phyloP scores from a whole-genome alignment of 352 stramenopile species.

The Phytophthora tentaculata region DNA sequence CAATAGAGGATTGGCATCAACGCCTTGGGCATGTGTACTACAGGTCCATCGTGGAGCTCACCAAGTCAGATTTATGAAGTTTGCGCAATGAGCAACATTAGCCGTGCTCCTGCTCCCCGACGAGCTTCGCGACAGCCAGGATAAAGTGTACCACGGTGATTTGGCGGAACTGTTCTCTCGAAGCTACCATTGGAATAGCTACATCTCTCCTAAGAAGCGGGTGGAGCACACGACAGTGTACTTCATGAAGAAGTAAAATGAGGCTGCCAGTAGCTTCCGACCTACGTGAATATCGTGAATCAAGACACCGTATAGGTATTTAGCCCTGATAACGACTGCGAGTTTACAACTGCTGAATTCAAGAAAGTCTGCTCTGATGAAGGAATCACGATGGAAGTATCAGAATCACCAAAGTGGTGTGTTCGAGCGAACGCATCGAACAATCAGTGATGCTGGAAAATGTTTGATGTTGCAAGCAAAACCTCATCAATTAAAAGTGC shows the following conservation, averaged over 20 bases:
- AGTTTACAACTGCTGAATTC: not conserved
- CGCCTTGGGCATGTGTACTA: not conserved
- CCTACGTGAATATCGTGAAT: slow-evolving; percentile 9
- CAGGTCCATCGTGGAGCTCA: not conserved
- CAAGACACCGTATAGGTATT: slow-evolving; percentile 1
- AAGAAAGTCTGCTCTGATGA: not conserved
- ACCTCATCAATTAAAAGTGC: not conserved
- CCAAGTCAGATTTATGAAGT: not conserved
- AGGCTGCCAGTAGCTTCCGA: not conserved
- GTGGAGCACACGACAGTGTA: slow-evolving; percentile 11
- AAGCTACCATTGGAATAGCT: slow-evolving; percentile 17
- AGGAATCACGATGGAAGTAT: not conserved
- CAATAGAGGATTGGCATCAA: not conserved
- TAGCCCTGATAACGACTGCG: not conserved
- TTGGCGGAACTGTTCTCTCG: not conserved
- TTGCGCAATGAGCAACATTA: not conserved
- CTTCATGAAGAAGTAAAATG: slow-evolving; percentile 15
- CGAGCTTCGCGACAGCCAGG: not conserved
- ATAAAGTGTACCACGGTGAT: slow-evolving; percentile 12
- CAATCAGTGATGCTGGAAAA: not conserved
- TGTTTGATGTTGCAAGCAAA: slow-evolving; percentile 5
- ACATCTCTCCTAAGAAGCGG: slow-evolving; percentile 10
- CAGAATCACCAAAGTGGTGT: slow-evolving; percentile 18
- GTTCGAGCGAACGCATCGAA: slow-evolving; percentile 8
- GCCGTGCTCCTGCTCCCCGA: too few species aligned